Percentiles rank a stretch among this genome's conserved stretches.
These are phyloP conservation scores for Fusarium bactridioides DNA, from an alignment of 2,329 filamentous ascomycete genomes.

Conservation along the genomic window DNA sequence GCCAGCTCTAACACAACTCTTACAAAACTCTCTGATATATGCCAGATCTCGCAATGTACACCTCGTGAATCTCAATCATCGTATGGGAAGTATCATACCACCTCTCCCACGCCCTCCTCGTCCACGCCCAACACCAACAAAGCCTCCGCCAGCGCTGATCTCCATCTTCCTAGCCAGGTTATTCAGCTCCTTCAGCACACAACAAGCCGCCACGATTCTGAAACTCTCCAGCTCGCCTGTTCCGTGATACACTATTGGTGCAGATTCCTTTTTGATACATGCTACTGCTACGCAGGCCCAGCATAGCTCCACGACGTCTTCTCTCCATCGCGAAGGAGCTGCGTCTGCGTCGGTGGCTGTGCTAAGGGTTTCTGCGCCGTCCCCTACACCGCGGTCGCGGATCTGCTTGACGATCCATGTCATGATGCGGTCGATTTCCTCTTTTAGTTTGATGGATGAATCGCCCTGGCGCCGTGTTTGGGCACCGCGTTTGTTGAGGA, in stretches of 20 bases:
- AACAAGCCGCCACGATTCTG: conserved; percentile 49
- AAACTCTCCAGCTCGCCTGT: conserved; percentile 46
- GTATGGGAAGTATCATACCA: conserved; percentile 29
- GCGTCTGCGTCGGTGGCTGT: conserved; percentile 3
- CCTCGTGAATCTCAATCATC: conserved; percentile 6
- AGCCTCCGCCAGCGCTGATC: conserved; percentile 33
- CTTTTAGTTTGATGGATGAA: conserved; percentile 58
- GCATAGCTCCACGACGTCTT: conserved; percentile 45
- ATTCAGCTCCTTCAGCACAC: conserved; percentile 42
- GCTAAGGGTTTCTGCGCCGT: conserved; percentile 15
- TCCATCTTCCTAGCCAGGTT: conserved; percentile 17
- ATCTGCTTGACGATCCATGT: conserved; percentile 50
- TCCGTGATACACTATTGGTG: conserved; percentile 7
- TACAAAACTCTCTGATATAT: background rate
- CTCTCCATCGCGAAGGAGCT: conserved; percentile 15
- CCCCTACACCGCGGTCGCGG: conserved; percentile 29
- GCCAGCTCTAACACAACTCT: background rate
- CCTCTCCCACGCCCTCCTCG: conserved; percentile 8
- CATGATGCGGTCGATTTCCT: conserved; percentile 59
- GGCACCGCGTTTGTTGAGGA: conserved; percentile 59
- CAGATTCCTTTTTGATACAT: conserved; percentile 12
- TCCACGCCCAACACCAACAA: conserved; percentile 35
- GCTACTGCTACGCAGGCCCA: conserved; percentile 48
- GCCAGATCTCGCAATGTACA: background rate
- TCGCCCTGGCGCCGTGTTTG: conserved; percentile 62